Evolutionary conservation across 2,329 filamentous ascomycete species (phyloP), one percentile per base, ranked within the genome.

Genomic region (Chalara sp.): DNA sequence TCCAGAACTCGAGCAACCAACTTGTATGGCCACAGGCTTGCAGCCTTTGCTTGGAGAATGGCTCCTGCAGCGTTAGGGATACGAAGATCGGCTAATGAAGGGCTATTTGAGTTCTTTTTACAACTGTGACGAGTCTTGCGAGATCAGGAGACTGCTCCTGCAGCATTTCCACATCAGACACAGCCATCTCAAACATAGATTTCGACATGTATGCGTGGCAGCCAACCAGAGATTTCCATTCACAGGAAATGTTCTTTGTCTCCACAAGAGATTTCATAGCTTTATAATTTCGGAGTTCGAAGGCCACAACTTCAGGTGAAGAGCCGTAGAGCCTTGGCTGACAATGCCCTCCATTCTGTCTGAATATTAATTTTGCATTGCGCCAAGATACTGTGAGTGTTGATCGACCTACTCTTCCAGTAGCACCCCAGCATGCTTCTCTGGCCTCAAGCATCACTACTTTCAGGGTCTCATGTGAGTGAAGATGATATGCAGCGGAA

Each of bases 391-490:
- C 6, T 10, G 40, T 12, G 13, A 28, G 4, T 4, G 13, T 12
- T 7, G 40, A 8, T 12, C 8, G 4, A 73, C 81, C 74, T 62
- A 87, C 84, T 62, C 87, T 71, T n/a, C 87, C 87, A 1, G 87
- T 92, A n/a, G 87, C 87, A 13, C 87, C 87, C 79, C 80, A 90
- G 63, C 87, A 91, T 4, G 83, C 86, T 70, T 91, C 87, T 60
- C 87, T 75, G 11, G 87, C 87, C 68, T 92, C 87, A 5, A 92
- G 73, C 72, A 91, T 76, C 5, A 91, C 73, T 6, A 90, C 76
- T n/a, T 69, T 73, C 52, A 75, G 69, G 5, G 54, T 49, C 35
- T 55, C 74, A 70, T 73, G 61, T 70, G 76, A 67, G 53, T 62
- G 54, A 47, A 89, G 71, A 62, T 80, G 81, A 56, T 80, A 75